Evolutionary conservation across 1,139 yeast genomes (phyloP), one percentile per base, ranked within the genome.

Genomic region (Suhomyces anneliseae): DNA sequence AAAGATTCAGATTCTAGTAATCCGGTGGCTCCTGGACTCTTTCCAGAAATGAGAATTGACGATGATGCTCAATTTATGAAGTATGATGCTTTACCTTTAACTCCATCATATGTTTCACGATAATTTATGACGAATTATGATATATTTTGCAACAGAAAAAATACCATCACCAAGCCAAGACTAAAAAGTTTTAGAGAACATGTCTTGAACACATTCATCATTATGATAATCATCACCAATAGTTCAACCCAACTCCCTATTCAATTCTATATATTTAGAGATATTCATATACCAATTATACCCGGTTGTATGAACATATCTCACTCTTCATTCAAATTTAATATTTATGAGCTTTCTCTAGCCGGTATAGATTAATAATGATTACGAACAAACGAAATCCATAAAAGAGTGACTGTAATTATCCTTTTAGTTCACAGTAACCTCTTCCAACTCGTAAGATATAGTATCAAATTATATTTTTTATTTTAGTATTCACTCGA

Each of bases 21-120:
- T 37, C 61, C 61, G 11, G 51, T 62, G n/a, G 59, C 56, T 1
- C 77, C 76, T 0, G 76, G 74, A 0, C 59, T 73, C 8, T 73
- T 72, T 49, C 78, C 78, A 2, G 52, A 54, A 15, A 68, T 73
- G 74, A 56, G 67, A 32, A 49, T 66, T 14, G 50, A 53, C 38
- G 66, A 61, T 47, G 54, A 50, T n/a, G 48, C 46, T 10, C 57
- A 58, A 52, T 68, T 68, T 48, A 56, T 61, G 60, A 55, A 48
- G 32, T 59, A 66, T 42, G 65, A 66, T 36, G 50, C 50, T 33
- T 54, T 72, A 32, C 75, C 76, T 1, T 54, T 69, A 37, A 61
- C 60, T 42, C 76, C 75, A 7, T 59, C 65, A 12, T 55, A 54
- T 45, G 60, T 60, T 26, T 48, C 49, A n/a, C 38, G 44, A 32